These are phyloP conservation scores for Boletus tomentosulus DNA, from an alignment of 768 basidiomycete species.

Conservation along the genomic window DNA sequence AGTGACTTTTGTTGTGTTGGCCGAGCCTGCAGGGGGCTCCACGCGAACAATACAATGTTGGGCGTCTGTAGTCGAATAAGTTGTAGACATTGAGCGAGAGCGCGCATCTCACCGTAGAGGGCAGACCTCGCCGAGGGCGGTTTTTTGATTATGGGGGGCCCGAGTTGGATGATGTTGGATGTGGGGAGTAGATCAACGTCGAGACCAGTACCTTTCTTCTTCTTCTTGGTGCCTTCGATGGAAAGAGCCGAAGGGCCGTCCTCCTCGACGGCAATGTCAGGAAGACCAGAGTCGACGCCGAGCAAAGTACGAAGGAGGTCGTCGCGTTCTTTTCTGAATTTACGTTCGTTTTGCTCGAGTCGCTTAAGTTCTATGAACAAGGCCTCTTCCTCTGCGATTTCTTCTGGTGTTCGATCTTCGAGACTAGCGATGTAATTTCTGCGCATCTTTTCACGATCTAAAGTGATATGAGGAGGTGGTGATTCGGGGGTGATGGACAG, in stretches of 20 bases:
- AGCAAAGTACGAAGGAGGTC: slow-evolving; percentile 79
- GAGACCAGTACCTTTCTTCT: slow-evolving; percentile 35
- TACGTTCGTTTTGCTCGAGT: slow-evolving; percentile 88
- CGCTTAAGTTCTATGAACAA: slow-evolving; percentile 90
- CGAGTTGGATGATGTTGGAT: slow-evolving; percentile 35
- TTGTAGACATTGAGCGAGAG: neutral
- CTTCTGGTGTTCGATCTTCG: slow-evolving; percentile 83
- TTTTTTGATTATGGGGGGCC: slow-evolving; percentile 35
- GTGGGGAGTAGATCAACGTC: slow-evolving; percentile 35
- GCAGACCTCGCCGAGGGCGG: slow-evolving; percentile 50
- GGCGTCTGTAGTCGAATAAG: slow-evolving; percentile 45
- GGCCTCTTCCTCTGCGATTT: slow-evolving; percentile 93
- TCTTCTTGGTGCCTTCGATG: slow-evolving; percentile 51
- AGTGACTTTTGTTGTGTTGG: slow-evolving; percentile 58
- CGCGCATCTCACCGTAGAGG: slow-evolving; percentile 47
- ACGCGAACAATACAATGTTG: slow-evolving; percentile 70
- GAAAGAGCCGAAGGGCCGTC: slow-evolving; percentile 50
- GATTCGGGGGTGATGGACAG: neutral
- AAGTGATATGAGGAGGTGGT: neutral
- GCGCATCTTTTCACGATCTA: slow-evolving; percentile 83
- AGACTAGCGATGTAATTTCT: slow-evolving; percentile 84
- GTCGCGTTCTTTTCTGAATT: slow-evolving; percentile 85
- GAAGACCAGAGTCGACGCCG: slow-evolving; percentile 84
- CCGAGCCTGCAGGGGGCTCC: slow-evolving; percentile 45
- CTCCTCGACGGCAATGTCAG: slow-evolving; percentile 62